A percentile compares a stretch with the other conserved stretches of the same genome.
Conservation (phyloP, 768 basidiomycete species). For the Leccinum rimulosum region DNA sequence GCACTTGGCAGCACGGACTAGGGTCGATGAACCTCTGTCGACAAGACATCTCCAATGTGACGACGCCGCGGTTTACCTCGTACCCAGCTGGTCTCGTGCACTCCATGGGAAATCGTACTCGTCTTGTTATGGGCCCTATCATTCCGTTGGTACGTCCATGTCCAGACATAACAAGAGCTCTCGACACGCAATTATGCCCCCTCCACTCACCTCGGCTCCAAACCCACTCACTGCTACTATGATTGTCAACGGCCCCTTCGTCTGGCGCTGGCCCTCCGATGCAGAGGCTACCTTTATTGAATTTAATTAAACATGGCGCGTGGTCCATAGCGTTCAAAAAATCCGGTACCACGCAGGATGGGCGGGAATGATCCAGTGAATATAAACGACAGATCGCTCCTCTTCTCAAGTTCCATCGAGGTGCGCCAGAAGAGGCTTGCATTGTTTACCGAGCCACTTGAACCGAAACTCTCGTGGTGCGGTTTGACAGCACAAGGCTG, state of each 20-base stretch:
- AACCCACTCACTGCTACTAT: background rate
- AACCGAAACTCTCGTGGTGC: too few species aligned
- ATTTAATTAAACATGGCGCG: constrained; percentile 9
- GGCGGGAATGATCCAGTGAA: background rate
- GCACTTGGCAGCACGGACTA: too few species aligned
- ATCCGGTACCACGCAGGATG: background rate
- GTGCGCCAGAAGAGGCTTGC: too few species aligned
- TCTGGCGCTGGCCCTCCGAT: background rate
- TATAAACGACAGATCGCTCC: background rate
- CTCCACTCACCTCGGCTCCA: background rate
- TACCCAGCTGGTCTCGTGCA: background rate
- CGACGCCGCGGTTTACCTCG: background rate
- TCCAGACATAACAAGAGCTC: background rate
- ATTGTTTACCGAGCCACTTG: too few species aligned
- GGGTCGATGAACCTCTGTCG: background rate
- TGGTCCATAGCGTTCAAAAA: constrained; percentile 4
- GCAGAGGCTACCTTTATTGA: background rate
- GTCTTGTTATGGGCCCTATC: background rate
- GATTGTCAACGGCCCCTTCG: background rate
- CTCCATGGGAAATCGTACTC: background rate
- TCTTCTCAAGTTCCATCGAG: background rate
- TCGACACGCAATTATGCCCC: background rate
- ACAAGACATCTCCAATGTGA: background rate
- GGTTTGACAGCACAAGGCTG: background rate
- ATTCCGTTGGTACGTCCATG: background rate